Evolutionary conservation across 495 filamentous ascomycete genomes (phyloP).

Genomic region (Paragyromitra xinjiangensis): DNA sequence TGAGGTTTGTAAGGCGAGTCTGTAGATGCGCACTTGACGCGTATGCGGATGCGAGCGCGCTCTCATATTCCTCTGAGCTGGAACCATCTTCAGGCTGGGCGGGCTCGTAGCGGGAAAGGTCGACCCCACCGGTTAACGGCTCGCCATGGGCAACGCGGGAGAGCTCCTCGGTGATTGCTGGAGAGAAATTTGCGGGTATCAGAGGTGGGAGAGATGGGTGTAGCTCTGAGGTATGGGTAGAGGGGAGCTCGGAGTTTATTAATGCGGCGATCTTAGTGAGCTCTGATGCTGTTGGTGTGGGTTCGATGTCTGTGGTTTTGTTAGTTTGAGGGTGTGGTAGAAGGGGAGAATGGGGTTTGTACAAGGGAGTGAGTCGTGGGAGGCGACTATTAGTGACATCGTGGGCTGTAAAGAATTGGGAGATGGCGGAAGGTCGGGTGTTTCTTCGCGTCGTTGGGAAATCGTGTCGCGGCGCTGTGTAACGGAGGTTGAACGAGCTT

Average conservation of each 20-base stretch:
- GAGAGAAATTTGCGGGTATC: constrained; percentile 63
- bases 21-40: constrained; percentile 72
- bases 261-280: constrained; percentile 69
- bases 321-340: constrained; percentile 16
- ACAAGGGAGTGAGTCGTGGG: constrained; percentile 89
- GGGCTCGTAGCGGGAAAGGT: constrained; percentile 82
- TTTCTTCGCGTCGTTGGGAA: constrained; percentile 17
- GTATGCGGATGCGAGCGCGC: constrained; percentile 64
- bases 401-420: constrained; percentile 23
- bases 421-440: neutral
- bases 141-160: constrained; percentile 65
- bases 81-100: constrained; percentile 57
- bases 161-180: constrained; percentile 71
- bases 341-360: constrained; percentile 52
- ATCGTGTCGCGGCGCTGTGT: constrained; percentile 21
- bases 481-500: constrained; percentile 16
- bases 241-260: constrained; percentile 70
- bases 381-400: constrained; percentile 75
- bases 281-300: constrained; percentile 68
- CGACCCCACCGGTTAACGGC: constrained; percentile 71
- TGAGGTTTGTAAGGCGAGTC: constrained; percentile 72
- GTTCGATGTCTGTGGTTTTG: constrained; percentile 71
- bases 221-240: constrained; percentile 59
- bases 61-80: constrained; percentile 47
- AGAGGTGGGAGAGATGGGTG: constrained; percentile 61